Evolutionary conservation across 805 yeast species (phyloP), one percentile per base, ranked within the genome.

Genomic region (Starmerella riodocensis): DNA sequence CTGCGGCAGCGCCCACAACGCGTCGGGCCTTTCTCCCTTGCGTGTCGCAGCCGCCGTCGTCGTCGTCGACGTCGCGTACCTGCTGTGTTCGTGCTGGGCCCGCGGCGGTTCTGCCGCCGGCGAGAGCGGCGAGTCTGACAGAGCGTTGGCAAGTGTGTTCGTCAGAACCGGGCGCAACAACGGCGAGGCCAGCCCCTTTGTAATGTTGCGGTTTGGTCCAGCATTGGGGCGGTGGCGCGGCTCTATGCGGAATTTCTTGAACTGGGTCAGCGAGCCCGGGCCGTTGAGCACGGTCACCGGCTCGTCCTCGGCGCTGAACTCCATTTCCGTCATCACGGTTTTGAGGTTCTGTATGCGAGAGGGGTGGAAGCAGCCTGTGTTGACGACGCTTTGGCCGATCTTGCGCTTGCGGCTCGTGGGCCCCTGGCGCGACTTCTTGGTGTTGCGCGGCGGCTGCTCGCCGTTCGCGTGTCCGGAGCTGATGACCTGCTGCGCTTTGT

Each of bases 301-400:
- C 14, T 45, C 49, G 8, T 46, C 50, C 13, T 46, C 50, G 9
- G 36, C 14, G 4, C 12, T 32, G 29, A 45, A 45, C 4, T 34
- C 34, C 4, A 29, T 22, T 30, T 46, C 48, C 16, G 18, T 24
- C 50, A 46, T 44, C 11, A 27, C 34, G 5, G 46, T 44, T n/a
- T 17, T 7, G 6, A 38, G 26, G 6, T 17, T 30, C 7, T 12
- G 19, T 23, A 36, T 24, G 13, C 18, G 13, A 5, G 14, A 14
- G 12, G 36, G n/a, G 6, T 23, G 22, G 4, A 42, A 29, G 4
- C 18, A 6, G 14, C 23, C 22, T n/a, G 20, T 4, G 4, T 19
- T 21, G 18, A 32, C 28, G 4, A 32, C 46, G 18, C 33, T 36
- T 14, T 45, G 46, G 29, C 46, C 46, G 14, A 45, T 18, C 21